A percentile compares a stretch with the other conserved stretches of the same genome.
Evolutionary conservation across 192 early-diverging fungal genomes (phyloP).

Genomic region (Gryganskiella cystojenkinii): DNA sequence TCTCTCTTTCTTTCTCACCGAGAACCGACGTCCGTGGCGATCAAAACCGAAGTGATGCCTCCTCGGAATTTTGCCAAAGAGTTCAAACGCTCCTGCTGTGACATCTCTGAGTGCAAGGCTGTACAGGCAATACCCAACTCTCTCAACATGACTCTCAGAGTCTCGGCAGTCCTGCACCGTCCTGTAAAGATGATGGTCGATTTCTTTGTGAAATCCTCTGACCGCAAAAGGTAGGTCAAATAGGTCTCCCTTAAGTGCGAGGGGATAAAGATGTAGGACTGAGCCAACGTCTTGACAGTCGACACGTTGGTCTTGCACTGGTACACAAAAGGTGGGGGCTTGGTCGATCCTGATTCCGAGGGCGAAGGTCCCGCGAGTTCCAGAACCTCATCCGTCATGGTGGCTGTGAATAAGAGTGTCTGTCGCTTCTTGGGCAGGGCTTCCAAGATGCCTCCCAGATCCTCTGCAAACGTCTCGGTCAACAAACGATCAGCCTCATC

Average conservation of each 20-base stretch:
- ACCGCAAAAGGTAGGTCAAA: conserved; percentile 81
- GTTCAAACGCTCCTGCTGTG: conserved; percentile 89
- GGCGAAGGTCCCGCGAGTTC: conserved; percentile 62
- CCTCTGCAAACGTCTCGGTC: conserved; percentile 84
- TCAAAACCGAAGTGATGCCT: conserved; percentile 86
- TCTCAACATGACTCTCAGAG: conserved; percentile 85
- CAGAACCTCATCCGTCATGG: conserved; percentile 92
- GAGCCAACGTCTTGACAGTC: conserved; percentile 89
- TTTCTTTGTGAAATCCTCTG: conserved; percentile 74
- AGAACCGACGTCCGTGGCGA: conserved; percentile 97
- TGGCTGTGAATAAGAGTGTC: conserved; percentile 96
- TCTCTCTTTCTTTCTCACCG: conserved; percentile 64
- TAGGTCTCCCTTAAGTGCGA: conserved; percentile 92
- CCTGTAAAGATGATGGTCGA: conserved; percentile 95
- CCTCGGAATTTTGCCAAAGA: conserved; percentile 94
- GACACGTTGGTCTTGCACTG: conserved; percentile 61
- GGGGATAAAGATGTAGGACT: conserved; percentile 93
- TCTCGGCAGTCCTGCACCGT: conserved; percentile 86
- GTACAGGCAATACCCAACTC: conserved; percentile 93
- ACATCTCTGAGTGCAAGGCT: conserved; percentile 93
- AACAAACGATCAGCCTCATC: conserved; percentile 97
- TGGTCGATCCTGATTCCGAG: conserved; percentile 17
- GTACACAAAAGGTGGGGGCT: conserved; percentile 61
- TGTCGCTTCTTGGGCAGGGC: conserved; percentile 86
- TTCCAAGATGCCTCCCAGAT: conserved; percentile 83